A percentile compares a stretch with the other conserved stretches of the same genome.
These are phyloP conservation scores for Gnaphalium uliginosum DNA, from an alignment of 129 eudicot genomes.

Conservation along the genomic window DNA sequence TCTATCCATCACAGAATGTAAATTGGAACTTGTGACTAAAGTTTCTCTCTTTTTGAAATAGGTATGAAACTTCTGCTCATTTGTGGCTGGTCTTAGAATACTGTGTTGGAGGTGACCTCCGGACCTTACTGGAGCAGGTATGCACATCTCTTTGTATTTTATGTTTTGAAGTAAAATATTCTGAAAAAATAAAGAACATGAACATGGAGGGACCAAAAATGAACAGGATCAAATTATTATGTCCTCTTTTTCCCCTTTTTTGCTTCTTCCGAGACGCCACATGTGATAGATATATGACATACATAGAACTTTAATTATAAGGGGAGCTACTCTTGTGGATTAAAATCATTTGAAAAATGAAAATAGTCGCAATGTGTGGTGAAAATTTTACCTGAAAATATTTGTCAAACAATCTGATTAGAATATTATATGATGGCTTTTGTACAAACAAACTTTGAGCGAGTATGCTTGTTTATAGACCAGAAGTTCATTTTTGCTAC, in stretches of 20 bases:
- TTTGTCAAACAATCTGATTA: not conserved
- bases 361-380: not conserved
- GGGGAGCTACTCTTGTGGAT: not conserved
- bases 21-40: not conserved
- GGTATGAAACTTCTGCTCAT: constrained; percentile 98
- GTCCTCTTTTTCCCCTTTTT: not conserved
- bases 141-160: not conserved
- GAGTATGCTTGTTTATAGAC: not conserved
- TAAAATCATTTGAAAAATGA: not conserved
- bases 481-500: not conserved
- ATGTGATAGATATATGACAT: not conserved
- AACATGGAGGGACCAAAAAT: not conserved
- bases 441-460: not conserved
- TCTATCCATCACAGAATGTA: constrained; percentile 13
- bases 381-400: not conserved
- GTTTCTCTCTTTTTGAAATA: constrained; percentile 30
- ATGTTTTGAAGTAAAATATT: not conserved
- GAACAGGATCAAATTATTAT: not conserved
- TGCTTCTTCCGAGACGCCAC: not conserved
- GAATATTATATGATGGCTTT: not conserved
- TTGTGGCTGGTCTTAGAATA: constrained; percentile 94
- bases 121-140: constrained; percentile 91
- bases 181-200: not conserved
- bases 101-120: constrained; percentile 97
- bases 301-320: not conserved